Base-by-base conservation (phyloP, 495 filamentous ascomycete genomes). In the Talaromyces borbonicus region DNA sequence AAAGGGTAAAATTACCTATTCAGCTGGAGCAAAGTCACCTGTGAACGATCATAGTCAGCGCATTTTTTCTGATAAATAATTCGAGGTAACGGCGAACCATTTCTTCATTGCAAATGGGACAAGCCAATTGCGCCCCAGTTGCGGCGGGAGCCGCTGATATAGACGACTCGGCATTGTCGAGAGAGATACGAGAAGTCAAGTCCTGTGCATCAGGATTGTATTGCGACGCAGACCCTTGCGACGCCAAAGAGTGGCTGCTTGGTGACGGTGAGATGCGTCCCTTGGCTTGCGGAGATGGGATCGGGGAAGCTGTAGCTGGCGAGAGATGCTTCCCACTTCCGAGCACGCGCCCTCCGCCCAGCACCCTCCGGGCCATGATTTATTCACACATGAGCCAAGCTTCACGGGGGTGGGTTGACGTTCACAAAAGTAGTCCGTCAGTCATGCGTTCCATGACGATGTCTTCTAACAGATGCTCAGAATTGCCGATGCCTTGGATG, bases 31-130 rank as follows among this genome's bases (percentile, higher is more conserved):
- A 97, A 66, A 14, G 92, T 98, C 54, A 96, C 71, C 87, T 90
- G 49, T 3, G n/a, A 4, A 5, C 8, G 20, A 29, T n/a, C n/a
- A n/a, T 26, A 26, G n/a, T 51, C 12, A 60, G 47, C n/a, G n/a
- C 23, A 37, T 48, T 7, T 22, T 29, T 42, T 55, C 15, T 56
- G 52, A 36, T 36, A 43, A 46, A 5, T 24, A 19, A 1, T 24
- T 5, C 26, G 6, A 15, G 8, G 12, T 16, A 41, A 6, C 48
- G 30, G 43, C 58, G 45, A 68, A 83, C 87, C 92, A 98, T 98
- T 63, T 95, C 88, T 63, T 97, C 92, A 54, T 82, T 85, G 64
- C 92, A 98, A 49, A 98, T 97, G 33, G 92, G 92, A 61, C 92
- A 98, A 20, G 85, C 78, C 36, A 98, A 75, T 66, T 77, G 73